phyloP scores from a whole-genome alignment of 169 alveolate species.

The Eimeria brunetti region DNA sequence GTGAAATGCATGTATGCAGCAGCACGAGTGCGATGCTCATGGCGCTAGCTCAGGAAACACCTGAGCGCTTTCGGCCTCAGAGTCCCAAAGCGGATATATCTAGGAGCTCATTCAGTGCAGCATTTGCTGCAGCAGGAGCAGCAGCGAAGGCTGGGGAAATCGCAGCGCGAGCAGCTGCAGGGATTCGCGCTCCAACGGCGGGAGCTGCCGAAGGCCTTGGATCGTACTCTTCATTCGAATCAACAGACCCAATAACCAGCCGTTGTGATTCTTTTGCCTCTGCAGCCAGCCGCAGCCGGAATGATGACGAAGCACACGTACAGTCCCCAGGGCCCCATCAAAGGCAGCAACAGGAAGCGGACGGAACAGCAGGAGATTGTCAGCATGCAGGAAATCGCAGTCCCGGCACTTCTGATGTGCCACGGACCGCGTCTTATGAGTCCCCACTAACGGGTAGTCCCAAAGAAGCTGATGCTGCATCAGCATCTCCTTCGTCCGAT shows the following conservation, averaged over 20 bases:
- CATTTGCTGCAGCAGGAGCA: constrained; percentile 43
- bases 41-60: constrained; percentile 48
- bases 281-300: constrained; percentile 61
- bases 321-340: constrained; percentile 19
- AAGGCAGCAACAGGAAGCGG: constrained; percentile 21
- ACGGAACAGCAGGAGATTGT: neutral
- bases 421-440: constrained; percentile 3
- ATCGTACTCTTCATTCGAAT: constrained; percentile 51
- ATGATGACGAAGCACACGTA: constrained; percentile 35
- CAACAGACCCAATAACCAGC: constrained; percentile 49
- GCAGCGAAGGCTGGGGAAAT: constrained; percentile 20
- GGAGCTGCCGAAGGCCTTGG: constrained; percentile 42
- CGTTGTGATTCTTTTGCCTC: constrained; percentile 69
- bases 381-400: constrained; percentile 1
- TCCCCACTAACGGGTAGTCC: neutral
- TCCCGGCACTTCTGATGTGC: neutral
- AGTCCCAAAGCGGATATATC: constrained; percentile 2
- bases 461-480: neutral
- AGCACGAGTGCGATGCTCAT: constrained; percentile 47
- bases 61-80: neutral
- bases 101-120: neutral
- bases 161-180: constrained; percentile 35
- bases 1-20: constrained; percentile 60
- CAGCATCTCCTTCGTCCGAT: constrained; percentile 13
- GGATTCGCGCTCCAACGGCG: constrained; percentile 5